Evolutionary conservation across 1,139 yeast species (phyloP).

Genomic region (Hemisphaericaspora xylanilytica): DNA sequence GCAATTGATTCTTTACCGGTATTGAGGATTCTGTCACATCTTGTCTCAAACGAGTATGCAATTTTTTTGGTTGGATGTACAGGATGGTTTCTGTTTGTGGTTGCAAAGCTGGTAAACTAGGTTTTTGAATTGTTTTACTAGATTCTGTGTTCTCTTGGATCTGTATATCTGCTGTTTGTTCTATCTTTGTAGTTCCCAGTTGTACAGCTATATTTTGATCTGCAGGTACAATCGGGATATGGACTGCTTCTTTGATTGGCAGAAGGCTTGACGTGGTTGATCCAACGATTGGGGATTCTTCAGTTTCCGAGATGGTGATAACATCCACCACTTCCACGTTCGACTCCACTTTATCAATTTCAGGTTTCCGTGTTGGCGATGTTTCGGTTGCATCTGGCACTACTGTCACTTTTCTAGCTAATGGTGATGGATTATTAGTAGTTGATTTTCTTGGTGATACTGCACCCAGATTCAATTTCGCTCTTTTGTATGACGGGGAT

Average conservation of each 20-base stretch:
- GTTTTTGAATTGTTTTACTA: not conserved
- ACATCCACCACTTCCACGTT: not conserved
- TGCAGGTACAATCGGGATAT: not conserved
- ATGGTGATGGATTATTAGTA: not conserved
- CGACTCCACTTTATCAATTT: not conserved
- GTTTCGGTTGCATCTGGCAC: not conserved
- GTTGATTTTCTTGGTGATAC: not conserved
- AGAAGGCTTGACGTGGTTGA: not conserved
- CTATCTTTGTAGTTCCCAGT: too few relatives aligned
- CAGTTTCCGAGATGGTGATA: not conserved
- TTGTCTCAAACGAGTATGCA: not conserved
- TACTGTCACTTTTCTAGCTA: not conserved
- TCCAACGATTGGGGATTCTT: not conserved
- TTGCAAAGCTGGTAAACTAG: not conserved
- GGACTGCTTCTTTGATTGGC: conserved; percentile 1
- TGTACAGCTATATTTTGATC: too few relatives aligned
- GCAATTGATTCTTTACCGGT: not conserved
- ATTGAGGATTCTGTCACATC: not conserved
- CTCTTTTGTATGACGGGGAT: conserved; percentile 35
- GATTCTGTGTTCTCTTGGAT: not conserved
- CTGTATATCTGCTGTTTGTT: too few relatives aligned
- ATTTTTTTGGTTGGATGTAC: not conserved
- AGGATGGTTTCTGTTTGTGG: not conserved
- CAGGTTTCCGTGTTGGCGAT: not conserved
- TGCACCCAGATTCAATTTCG: conserved; percentile 14